Evolutionary conservation across 768 basidiomycete species (phyloP), one percentile per base, ranked within the genome.

Genomic region (Lactarius hengduanensis): DNA sequence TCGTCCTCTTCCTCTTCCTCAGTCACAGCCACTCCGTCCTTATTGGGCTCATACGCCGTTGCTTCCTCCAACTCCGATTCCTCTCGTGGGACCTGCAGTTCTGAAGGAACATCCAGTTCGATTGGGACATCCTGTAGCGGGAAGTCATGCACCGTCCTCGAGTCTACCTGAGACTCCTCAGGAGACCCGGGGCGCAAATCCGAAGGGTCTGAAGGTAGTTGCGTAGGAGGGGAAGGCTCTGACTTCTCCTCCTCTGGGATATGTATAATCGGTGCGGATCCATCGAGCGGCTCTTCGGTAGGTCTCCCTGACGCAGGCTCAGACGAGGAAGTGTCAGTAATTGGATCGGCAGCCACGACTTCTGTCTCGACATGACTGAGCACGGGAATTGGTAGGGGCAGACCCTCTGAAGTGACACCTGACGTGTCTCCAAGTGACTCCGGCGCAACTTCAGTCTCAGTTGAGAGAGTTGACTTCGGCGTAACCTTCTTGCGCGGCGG

Each of bases 1-100:
- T 86, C 86, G 20, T 84, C 84, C 53, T 84, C 82, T 57, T 81
- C 84, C 32, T 76, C 77, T 30, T 76, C 74, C 26, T 74, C 74
- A 11, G 38, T 43, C 47, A 60, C 59, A 38, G 30, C 30, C 22
- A 26, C 47, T 28, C 67, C 59, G 41, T 65, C 69, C 22, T 65
- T 59, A 9, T 53, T 50, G 13, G 41, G 40, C 16, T 54, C 64
- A 8, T 36, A 45, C 16, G 22, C 55, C 13, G 20, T 36, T 1
- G 13, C 60, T 41, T 30, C 63, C 22, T 61, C 59, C 6, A 36
- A 40, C 26, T n/a, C 34, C 9, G 41, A 13, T 43, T 47, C 45
- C 16, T 66, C 64, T 26, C 32, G 67, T 32, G 16, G 9, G 20
- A 40, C 30, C 36, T 8, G 54, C 11, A 36, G 26, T n/a, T 5